phyloP scores from a whole-genome alignment of 164 flowering plant species.

The Pachysandra terminalis region DNA sequence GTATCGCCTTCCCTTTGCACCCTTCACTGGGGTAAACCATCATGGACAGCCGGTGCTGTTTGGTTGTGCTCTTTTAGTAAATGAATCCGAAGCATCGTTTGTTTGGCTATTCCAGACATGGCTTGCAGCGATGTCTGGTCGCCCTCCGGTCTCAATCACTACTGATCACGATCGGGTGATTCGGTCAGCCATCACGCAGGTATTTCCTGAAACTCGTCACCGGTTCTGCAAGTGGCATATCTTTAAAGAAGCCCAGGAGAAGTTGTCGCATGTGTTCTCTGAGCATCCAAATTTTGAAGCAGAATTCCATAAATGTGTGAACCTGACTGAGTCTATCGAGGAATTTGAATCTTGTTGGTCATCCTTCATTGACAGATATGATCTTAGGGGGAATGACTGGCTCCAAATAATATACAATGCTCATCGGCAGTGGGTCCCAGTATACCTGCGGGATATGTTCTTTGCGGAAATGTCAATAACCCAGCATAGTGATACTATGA shows the following conservation, averaged over 20 bases:
- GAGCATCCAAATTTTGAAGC: slow-evolving; percentile 37
- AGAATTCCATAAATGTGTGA: slow-evolving; percentile 41
- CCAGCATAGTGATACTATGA: slow-evolving; percentile 29
- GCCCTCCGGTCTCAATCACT: slow-evolving; percentile 36
- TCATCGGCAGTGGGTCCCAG: slow-evolving; percentile 42
- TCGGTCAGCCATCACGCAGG: slow-evolving; percentile 28
- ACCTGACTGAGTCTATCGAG: slow-evolving; percentile 31
- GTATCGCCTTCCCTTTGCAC: slow-evolving; percentile 38
- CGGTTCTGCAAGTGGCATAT: slow-evolving; percentile 48
- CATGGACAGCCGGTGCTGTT: slow-evolving; percentile 43
- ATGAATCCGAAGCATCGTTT: slow-evolving; percentile 39
- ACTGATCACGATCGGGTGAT: slow-evolving; percentile 39
- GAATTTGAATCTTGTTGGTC: slow-evolving; percentile 45
- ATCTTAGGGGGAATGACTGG: slow-evolving; percentile 40
- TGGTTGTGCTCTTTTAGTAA: slow-evolving; percentile 46
- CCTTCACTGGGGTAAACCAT: slow-evolving; percentile 47
- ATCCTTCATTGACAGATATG: slow-evolving; percentile 27
- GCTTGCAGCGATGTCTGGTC: slow-evolving; percentile 36
- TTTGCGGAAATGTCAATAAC: slow-evolving; percentile 38
- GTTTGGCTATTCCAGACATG: slow-evolving; percentile 45
- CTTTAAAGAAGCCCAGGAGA: slow-evolving; percentile 37
- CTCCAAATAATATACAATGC: slow-evolving; percentile 33
- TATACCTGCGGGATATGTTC: slow-evolving; percentile 38
- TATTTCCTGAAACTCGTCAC: slow-evolving; percentile 41
- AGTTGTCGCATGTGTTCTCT: slow-evolving; percentile 27